These are phyloP conservation scores for Tetracentron sinense DNA, from an alignment of 164 flowering plant species.

Conservation along the genomic window DNA sequence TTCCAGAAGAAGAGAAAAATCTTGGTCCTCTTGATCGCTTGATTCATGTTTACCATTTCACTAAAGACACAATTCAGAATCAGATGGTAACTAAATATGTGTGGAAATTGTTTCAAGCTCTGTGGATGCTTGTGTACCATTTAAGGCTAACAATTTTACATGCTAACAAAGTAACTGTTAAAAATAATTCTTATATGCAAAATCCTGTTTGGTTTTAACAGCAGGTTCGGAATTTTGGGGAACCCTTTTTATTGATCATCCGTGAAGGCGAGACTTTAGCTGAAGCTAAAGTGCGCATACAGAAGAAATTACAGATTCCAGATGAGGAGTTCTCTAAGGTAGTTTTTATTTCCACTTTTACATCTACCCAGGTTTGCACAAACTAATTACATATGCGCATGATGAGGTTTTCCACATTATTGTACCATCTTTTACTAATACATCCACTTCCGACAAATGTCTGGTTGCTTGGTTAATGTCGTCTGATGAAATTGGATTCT, in stretches of 20 bases:
- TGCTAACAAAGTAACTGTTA: no score
- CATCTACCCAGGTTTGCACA: neutral
- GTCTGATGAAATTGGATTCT: neutral
- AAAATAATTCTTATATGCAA: neutral
- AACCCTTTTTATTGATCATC: constrained; percentile 73
- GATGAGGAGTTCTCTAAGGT: constrained; percentile 67
- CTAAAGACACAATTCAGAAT: constrained; percentile 59
- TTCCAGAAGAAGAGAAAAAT: constrained; percentile 80
- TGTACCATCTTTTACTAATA: no score
- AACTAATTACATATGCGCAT: neutral
- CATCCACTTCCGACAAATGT: neutral
- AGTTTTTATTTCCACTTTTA: neutral
- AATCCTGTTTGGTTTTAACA: constrained; percentile 18
- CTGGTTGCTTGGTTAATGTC: neutral
- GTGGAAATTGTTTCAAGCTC: neutral
- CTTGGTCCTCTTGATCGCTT: constrained; percentile 72
- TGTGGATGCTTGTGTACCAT: no score
- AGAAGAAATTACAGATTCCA: constrained; percentile 68
- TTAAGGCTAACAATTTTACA: no score
- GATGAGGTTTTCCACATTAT: neutral
- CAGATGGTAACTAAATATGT: constrained; percentile 38
- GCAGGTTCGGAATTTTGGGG: constrained; percentile 79
- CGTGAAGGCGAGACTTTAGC: constrained; percentile 70
- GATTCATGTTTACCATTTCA: constrained; percentile 81
- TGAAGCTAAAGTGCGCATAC: constrained; percentile 64